A percentile compares a stretch with the other conserved stretches of the same genome.
Evolutionary conservation across 108 stramenopile species (phyloP).

Genomic region (Fistulifera solaris): DNA sequence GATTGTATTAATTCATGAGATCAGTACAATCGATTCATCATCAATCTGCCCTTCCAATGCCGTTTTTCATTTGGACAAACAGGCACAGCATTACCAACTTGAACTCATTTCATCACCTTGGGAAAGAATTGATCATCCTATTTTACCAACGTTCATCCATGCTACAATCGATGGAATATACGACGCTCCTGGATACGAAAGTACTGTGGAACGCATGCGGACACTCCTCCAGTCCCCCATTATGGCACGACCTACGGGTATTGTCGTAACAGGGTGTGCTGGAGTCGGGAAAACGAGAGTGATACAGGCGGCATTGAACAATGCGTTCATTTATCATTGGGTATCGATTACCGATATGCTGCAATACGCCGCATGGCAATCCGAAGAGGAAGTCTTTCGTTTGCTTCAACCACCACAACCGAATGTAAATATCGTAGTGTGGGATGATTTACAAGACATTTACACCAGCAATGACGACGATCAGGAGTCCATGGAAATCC

Average conservation of each 20-base stretch:
- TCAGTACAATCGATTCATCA: too few species aligned
- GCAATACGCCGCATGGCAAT: constrained; percentile 26
- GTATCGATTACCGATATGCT: constrained; percentile 28
- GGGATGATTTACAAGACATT: constrained; percentile 36
- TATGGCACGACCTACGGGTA: constrained; percentile 38
- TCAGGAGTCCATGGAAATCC: constrained; percentile 32
- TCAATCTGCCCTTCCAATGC: too few species aligned
- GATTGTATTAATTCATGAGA: too few species aligned
- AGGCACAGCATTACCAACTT: too few species aligned
- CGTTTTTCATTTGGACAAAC: too few species aligned
- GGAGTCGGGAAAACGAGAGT: constrained; percentile 78
- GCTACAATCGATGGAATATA: too few species aligned
- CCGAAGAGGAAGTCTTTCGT: constrained; percentile 32
- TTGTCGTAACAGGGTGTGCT: constrained; percentile 59
- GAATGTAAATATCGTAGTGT: constrained; percentile 10
- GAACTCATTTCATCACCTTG: too few species aligned
- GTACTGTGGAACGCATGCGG: constrained; percentile 12
- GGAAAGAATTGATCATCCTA: not conserved
- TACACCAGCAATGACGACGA: constrained; percentile 20
- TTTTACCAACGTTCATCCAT: too few species aligned
- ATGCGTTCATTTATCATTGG: constrained; percentile 7
- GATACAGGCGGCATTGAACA: constrained; percentile 12
- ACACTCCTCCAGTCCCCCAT: constrained; percentile 13
- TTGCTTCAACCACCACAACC: constrained; percentile 9
- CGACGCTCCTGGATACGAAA: constrained; percentile 57